phyloP scores from a whole-genome alignment of 768 basidiomycete species.

The Lanmaoa pseudosensibilis region DNA sequence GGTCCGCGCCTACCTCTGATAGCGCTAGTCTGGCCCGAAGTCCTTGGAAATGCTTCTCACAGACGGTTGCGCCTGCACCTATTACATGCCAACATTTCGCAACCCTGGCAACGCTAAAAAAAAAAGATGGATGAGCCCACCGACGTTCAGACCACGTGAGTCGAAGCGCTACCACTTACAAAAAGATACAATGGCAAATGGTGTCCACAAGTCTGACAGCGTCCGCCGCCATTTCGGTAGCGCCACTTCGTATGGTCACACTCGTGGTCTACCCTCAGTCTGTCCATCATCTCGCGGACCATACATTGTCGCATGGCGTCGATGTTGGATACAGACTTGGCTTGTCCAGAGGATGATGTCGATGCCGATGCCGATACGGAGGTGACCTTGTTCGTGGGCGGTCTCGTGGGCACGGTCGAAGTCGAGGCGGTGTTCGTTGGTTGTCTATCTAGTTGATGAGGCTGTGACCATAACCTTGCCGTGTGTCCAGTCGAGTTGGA shows the following conservation, averaged over 20 bases:
- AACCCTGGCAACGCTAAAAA: slow-evolving; percentile 34
- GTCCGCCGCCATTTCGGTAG: slow-evolving; percentile 42
- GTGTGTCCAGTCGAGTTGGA: not conserved
- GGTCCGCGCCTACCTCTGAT: not conserved
- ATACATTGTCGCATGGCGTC: slow-evolving; percentile 16
- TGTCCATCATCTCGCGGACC: slow-evolving; percentile 35
- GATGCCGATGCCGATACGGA: not conserved
- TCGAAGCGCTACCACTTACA: slow-evolving; percentile 36
- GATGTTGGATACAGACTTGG: not conserved
- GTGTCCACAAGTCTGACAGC: slow-evolving; percentile 47
- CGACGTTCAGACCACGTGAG: not conserved
- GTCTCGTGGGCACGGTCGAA: not conserved
- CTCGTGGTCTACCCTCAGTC: slow-evolving; percentile 53
- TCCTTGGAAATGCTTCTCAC: slow-evolving; percentile 3
- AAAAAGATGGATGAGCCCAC: not conserved
- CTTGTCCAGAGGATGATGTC: not conserved
- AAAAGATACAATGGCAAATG: slow-evolving; percentile 45
- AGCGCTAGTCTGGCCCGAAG: not conserved
- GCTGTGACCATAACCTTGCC: too few species aligned
- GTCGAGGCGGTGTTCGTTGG: not conserved
- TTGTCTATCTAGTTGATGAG: not conserved
- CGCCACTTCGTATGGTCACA: slow-evolving; percentile 49
- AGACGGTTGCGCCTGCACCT: slow-evolving; percentile 40
- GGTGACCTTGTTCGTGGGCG: not conserved
- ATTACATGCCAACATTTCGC: slow-evolving; percentile 37